Evolutionary conservation across 73 alveolate genomes (phyloP).

Genomic region (Uronychia binucleata): DNA sequence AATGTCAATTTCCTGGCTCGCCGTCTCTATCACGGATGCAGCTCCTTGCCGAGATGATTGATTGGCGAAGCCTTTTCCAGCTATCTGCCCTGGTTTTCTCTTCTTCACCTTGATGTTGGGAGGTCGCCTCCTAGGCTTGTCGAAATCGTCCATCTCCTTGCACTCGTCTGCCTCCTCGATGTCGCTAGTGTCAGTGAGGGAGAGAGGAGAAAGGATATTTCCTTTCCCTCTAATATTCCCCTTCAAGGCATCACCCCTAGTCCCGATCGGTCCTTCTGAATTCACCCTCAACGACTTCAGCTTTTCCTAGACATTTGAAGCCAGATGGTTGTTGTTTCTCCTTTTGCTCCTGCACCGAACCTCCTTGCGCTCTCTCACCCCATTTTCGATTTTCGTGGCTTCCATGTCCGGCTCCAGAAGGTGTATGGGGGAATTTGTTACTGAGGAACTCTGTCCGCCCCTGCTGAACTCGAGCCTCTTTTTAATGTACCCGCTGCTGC

Average conservation of each 20-base stretch:
- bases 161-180: neutral
- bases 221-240: neutral
- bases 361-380: neutral
- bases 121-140: neutral
- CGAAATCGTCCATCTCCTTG: neutral
- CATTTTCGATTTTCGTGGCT: neutral
- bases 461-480: neutral
- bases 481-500: neutral
- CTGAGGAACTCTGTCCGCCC: neutral
- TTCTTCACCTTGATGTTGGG: neutral
- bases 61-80: neutral
- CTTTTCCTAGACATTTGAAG: neutral
- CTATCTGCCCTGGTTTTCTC: neutral
- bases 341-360: neutral
- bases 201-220: neutral
- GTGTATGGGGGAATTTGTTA: neutral
- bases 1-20: neutral
- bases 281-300: neutral
- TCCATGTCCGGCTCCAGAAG: neutral
- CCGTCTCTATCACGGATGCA: neutral
- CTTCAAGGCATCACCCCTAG: too few species aligned
- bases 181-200: neutral
- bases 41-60: neutral
- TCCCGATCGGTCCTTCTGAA: neutral
- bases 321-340: neutral